A percentile compares a stretch with the other conserved stretches of the same genome.
phyloP scores from a whole-genome alignment of 2,329 filamentous ascomycete species.

The Ceratocystis alfenasii region DNA sequence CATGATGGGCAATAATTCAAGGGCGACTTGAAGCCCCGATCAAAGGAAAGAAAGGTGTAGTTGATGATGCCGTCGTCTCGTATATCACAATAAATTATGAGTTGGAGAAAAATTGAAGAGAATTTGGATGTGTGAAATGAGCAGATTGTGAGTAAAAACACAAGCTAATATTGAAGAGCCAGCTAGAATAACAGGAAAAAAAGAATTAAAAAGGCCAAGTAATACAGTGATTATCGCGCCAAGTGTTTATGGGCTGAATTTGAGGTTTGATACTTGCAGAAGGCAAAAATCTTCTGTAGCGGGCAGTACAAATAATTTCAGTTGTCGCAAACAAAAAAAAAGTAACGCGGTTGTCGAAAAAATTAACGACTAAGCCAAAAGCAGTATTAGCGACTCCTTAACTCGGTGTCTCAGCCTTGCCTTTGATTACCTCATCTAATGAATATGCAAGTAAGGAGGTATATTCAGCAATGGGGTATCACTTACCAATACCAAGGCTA shows the following conservation, averaged over 20 bases:
- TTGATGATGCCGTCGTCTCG: not conserved
- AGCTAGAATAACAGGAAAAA: not conserved
- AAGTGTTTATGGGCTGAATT: not conserved
- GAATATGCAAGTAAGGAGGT: not conserved
- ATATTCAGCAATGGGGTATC: not conserved
- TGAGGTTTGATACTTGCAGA: not conserved
- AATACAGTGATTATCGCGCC: not conserved
- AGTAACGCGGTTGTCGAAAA: not conserved
- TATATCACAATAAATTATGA: not conserved
- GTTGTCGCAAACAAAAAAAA: not conserved
- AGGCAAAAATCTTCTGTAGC: not conserved
- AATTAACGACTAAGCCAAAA: not conserved
- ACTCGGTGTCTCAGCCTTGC: not conserved
- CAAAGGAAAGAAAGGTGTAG: not conserved
- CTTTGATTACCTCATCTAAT: not conserved
- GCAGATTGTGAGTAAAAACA: not conserved
- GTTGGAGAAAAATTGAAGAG: not conserved
- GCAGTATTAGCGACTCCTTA: not conserved
- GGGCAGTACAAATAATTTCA: not conserved
- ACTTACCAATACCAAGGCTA: too few relatives aligned
- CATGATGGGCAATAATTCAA: slow-evolving; percentile 42
- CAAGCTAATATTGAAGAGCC: not conserved
- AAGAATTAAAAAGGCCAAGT: not conserved
- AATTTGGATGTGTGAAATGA: not conserved
- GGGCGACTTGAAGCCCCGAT: not conserved